Percentiles rank a stretch among this genome's conserved stretches.
phyloP scores from a whole-genome alignment of 495 filamentous ascomycete species.

The Penicillium lagena region DNA sequence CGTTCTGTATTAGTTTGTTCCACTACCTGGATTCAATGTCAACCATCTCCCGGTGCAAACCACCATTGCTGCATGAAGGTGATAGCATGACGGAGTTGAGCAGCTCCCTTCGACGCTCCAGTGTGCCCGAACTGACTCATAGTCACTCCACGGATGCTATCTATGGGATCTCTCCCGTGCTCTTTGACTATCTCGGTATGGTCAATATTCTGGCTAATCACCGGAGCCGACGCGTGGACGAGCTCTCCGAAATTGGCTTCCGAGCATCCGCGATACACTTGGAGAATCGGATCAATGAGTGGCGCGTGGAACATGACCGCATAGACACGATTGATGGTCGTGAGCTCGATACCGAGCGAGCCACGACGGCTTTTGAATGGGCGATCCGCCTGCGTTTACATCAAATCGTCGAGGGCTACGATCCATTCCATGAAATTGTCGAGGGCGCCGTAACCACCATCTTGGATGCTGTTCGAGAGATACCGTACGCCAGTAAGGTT shows the following conservation, averaged over 20 bases:
- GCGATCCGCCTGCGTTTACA: constrained; percentile 23
- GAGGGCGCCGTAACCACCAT: constrained; percentile 12
- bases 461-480: constrained; percentile 10
- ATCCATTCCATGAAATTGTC: constrained; percentile 11
- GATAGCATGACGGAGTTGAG: constrained; percentile 14
- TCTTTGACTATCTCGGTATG: constrained; percentile 20
- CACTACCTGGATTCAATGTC: constrained; percentile 28
- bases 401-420: constrained; percentile 23
- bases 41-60: constrained; percentile 23
- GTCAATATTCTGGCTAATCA: constrained; percentile 24
- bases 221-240: constrained; percentile 19
- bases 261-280: constrained; percentile 18
- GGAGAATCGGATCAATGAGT: constrained; percentile 13
- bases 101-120: constrained; percentile 5
- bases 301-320: constrained; percentile 9
- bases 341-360: constrained; percentile 8
- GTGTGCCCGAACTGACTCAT: constrained; percentile 1
- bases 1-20: constrained; percentile 20
- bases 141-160: constrained; percentile 11
- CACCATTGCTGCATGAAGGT: constrained; percentile 14
- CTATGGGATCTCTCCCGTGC: constrained; percentile 15
- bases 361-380: constrained; percentile 22
- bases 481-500: constrained; percentile 20
- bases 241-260: constrained; percentile 25
- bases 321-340: not conserved